Evolutionary conservation across 495 filamentous ascomycete species (phyloP), one percentile per base, ranked within the genome.

Genomic region (Penicillium soppii): DNA sequence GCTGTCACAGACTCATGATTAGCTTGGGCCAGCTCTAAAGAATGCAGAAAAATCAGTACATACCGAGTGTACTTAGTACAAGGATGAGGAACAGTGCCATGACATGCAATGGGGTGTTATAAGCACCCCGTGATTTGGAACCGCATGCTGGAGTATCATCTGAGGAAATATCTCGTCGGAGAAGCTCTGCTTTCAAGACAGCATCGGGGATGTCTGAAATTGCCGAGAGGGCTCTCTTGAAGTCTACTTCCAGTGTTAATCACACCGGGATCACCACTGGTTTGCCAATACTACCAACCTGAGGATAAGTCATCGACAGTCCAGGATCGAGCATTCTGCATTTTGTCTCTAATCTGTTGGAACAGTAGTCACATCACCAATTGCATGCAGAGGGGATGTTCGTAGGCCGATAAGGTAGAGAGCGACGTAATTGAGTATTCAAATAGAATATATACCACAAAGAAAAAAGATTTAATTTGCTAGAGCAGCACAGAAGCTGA

Each of bases 71-170:
- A 67, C 88, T 91, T 23, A 91, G 63, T 1, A 72, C 65, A 16
- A 94, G 71, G 29, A 94, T 88, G 35, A 94, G 67, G 61, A 92
- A 78, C 22, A 94, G 71, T n/a, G 88, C 89, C 63, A 85, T 80
- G 36, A 91, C 84, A 66, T 92, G 89, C 19, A 86, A 62, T 0
- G 82, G 67, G 2, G 81, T 86, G 54, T 89, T 83, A 62, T 89
- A 90, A 23, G 66, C 67, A 43, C 83, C 85, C 15, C 60, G 60
- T 29, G 79, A 67, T 9, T 72, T 74, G 3, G 86, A 88, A 41
- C 86, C 86, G 64, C 87, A 90, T 30, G 73, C 61, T 37, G 84
- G 47, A 20, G 51, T 49, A 41, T 59, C 55, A 22, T 53, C 47
- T 22, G 54, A 37, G 17, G 53, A 47, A 55, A 44, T 57, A 58